Evolutionary conservation across 2,329 filamentous ascomycete genomes (phyloP), one percentile per base, ranked within the genome.

Genomic region (Apiospora marii): DNA sequence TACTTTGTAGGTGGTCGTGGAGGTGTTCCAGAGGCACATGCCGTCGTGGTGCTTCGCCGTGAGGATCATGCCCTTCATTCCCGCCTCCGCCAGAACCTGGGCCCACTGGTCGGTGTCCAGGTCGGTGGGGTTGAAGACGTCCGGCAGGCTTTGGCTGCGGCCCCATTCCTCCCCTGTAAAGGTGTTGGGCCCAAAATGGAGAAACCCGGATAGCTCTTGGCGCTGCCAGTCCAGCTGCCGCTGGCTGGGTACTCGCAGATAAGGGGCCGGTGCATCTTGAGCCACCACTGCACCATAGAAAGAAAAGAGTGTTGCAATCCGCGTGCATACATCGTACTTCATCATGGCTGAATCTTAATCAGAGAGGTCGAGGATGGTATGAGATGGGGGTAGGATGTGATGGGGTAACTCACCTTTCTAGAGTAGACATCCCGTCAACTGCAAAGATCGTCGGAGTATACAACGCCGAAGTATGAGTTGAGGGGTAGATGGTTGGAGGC

Each of bases 41-140:
- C 81, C 81, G 67, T 82, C 81, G 67, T 82, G 81, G 24, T 82
- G 81, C 68, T 82, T 82, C 1, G 81, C 80, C 6, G 81, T 82
- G 37, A 82, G 71, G 13, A 82, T 82, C 79, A 82, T 80, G 7
- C 80, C 81, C 19, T 75, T 73, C 78, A 81, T 80, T 14, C 80
- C 80, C 1, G 78, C 78, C 22, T 78, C 77, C 27, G 74, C 76
- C 64, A 79, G 75, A 3, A 76, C 71, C 72, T 74, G 75, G 48
- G 79, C 79, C 79, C 79, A 80, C 70, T 80, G 82, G 48, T 86
- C 84, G 12, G 90, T 84, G 53, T 86, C 85, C 0, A 87, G 83
- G 22, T 76, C 83, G 10, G 78, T 83, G 7, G 81, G 86, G 53
- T 73, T 82, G 2, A 87, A 87, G 0, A 83, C 81, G 78, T 86